Evolutionary conservation across 116 monocot species (phyloP).

Genomic region (Iris pallida): DNA sequence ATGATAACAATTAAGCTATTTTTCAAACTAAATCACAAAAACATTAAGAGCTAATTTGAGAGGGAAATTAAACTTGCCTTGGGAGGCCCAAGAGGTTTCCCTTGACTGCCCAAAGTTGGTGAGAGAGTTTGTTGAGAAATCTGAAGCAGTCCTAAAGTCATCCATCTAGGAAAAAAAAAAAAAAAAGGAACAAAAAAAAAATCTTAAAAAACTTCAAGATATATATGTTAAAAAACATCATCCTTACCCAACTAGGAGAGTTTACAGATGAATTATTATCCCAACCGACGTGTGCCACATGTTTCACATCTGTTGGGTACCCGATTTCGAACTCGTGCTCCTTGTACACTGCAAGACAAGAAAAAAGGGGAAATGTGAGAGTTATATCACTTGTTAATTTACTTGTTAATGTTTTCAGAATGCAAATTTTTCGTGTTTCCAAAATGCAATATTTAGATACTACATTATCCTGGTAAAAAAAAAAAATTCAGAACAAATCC

Average conservation of each 20-base stretch:
- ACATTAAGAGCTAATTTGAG: too few relatives aligned
- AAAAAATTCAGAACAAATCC: background rate
- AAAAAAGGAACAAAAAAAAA: background rate
- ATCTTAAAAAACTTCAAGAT: too few relatives aligned
- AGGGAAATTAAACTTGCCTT: slow-evolving; percentile 28
- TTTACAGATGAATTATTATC: slow-evolving; percentile 27
- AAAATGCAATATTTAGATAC: too few relatives aligned
- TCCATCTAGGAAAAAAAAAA: slow-evolving; percentile 40
- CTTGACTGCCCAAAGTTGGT: slow-evolving; percentile 44
- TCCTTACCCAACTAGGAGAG: slow-evolving; percentile 69
- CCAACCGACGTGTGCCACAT: slow-evolving; percentile 81
- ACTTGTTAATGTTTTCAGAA: too few relatives aligned
- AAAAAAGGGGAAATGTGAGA: background rate
- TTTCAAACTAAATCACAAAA: too few relatives aligned
- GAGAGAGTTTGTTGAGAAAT: slow-evolving; percentile 49
- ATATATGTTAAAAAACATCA: background rate
- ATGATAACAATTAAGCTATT: too few relatives aligned
- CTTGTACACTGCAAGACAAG: slow-evolving; percentile 48
- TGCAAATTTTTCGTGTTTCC: too few relatives aligned
- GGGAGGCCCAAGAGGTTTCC: slow-evolving; percentile 59
- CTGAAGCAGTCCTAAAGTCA: slow-evolving; percentile 52
- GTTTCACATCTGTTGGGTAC: slow-evolving; percentile 83
- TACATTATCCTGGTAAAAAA: background rate
- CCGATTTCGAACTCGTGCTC: slow-evolving; percentile 94
- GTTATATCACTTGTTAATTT: too few relatives aligned